These are phyloP conservation scores for Cucurbita ficifolia DNA, from an alignment of 306 rosid genomes.

Conservation along the genomic window DNA sequence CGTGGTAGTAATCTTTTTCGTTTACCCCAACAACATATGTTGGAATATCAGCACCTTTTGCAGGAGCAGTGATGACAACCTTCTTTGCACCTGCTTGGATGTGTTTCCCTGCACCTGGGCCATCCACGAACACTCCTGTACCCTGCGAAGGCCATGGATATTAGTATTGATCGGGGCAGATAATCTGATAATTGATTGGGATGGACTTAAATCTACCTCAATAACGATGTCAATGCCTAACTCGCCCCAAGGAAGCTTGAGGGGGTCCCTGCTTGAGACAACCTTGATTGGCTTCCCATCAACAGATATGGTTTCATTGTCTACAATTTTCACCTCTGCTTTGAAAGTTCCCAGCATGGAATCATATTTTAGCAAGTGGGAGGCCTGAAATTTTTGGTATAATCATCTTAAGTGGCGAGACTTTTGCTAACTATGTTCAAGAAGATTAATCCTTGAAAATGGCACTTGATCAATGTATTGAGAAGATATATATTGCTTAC, in stretches of 20 bases:
- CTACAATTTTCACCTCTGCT: conserved; percentile 66
- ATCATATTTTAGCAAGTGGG: conserved; percentile 88
- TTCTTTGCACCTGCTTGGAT: conserved; percentile 99
- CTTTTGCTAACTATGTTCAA: background rate
- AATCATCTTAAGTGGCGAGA: background rate
- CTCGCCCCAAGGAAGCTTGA: conserved; percentile 94
- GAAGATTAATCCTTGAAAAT: background rate
- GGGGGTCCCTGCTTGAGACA: conserved; percentile 84
- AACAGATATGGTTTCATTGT: conserved; percentile 56
- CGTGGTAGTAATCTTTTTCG: conserved; percentile 60
- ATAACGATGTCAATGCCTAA: conserved; percentile 96
- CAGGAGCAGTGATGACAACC: conserved; percentile 96
- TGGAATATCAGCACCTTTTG: conserved; percentile 97
- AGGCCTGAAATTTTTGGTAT: conserved; percentile 21
- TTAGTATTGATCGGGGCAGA: background rate
- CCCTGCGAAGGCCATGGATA: conserved; percentile 39
- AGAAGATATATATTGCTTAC: conserved; percentile 24
- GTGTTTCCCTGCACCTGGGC: conserved; percentile 98
- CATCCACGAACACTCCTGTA: conserved; percentile 97
- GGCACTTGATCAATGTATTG: background rate
- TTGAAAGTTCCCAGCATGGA: conserved; percentile 90
- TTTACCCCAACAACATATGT: conserved; percentile 89
- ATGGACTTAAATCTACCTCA: conserved; percentile 38
- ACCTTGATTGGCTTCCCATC: conserved; percentile 93
- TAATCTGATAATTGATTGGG: background rate